These are phyloP conservation scores for Solanum ossicruentum DNA, from an alignment of 257 asterid species.

Conservation along the genomic window DNA sequence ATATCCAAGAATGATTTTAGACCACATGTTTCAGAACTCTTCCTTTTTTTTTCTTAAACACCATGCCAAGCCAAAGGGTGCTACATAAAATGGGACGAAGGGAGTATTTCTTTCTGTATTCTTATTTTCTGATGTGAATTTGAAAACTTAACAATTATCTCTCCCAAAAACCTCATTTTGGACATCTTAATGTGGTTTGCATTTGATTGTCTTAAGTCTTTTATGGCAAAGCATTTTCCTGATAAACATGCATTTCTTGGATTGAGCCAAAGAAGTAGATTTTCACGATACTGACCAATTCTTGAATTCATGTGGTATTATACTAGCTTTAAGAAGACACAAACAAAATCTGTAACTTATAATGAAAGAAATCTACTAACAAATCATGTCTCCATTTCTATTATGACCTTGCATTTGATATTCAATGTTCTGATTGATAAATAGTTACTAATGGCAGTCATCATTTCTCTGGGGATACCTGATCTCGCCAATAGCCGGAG, in stretches of 20 bases:
- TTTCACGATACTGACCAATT: not conserved
- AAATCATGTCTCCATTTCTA: not conserved
- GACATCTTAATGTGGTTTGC: not conserved
- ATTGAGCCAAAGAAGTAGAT: not conserved
- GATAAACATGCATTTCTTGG: not conserved
- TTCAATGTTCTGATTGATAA: conserved; percentile 18
- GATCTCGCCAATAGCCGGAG: conserved; percentile 96
- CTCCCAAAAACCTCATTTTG: not conserved
- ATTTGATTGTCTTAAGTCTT: not conserved
- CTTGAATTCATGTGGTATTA: not conserved
- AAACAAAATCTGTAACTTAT: not conserved
- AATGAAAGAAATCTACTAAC: not conserved
- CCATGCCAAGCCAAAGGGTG: too few relatives aligned
- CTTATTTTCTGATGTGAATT: not conserved
- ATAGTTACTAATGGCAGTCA: conserved; percentile 77
- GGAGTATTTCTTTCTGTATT: not conserved
- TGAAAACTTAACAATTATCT: not conserved
- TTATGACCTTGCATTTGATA: not conserved
- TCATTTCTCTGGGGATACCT: conserved; percentile 99
- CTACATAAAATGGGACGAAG: too few relatives aligned
- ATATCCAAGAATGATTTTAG: too few relatives aligned
- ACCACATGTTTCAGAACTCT: too few relatives aligned
- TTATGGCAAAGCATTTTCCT: not conserved
- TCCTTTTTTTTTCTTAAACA: too few relatives aligned
- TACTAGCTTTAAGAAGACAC: not conserved